phyloP scores from a whole-genome alignment of 345 rosid species.

The Heritiera fomes region DNA sequence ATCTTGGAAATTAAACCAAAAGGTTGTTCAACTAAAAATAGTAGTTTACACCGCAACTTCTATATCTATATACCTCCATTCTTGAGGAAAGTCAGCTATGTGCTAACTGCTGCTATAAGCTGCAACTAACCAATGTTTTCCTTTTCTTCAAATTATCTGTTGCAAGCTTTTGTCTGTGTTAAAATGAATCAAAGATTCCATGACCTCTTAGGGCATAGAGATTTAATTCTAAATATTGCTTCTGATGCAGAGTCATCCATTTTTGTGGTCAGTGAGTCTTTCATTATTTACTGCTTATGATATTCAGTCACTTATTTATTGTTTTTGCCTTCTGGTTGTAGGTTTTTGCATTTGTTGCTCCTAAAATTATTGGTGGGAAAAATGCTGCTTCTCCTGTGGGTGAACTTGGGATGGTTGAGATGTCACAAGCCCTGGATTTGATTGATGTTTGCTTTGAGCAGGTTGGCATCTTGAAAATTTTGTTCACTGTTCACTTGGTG shows the following conservation, averaged over 20 bases:
- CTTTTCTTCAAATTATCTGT: neutral
- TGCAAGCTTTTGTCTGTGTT: neutral
- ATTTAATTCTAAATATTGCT: neutral
- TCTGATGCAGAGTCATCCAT: neutral
- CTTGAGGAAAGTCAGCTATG: neutral
- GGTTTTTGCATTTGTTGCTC: slow-evolving; percentile 95
- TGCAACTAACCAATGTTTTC: neutral
- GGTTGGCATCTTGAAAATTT: slow-evolving; percentile 41
- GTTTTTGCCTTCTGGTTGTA: slow-evolving; percentile 27
- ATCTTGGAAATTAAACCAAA: neutral
- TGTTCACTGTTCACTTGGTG: neutral
- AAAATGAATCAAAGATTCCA: slow-evolving; percentile 1
- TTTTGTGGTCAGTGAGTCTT: neutral
- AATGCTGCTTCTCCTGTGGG: slow-evolving; percentile 91
- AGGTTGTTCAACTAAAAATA: neutral
- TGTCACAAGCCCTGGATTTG: slow-evolving; percentile 91
- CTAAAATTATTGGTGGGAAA: slow-evolving; percentile 92
- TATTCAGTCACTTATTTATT: neutral
- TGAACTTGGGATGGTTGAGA: slow-evolving; percentile 99
- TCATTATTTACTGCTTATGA: neutral
- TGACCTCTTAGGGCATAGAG: neutral
- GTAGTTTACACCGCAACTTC: neutral
- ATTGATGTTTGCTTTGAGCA: slow-evolving; percentile 82
- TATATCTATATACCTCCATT: neutral
- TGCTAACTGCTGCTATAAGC: neutral